Base-by-base conservation (phyloP, 495 filamentous ascomycete species). In the Aspergillus nanangensis region DNA sequence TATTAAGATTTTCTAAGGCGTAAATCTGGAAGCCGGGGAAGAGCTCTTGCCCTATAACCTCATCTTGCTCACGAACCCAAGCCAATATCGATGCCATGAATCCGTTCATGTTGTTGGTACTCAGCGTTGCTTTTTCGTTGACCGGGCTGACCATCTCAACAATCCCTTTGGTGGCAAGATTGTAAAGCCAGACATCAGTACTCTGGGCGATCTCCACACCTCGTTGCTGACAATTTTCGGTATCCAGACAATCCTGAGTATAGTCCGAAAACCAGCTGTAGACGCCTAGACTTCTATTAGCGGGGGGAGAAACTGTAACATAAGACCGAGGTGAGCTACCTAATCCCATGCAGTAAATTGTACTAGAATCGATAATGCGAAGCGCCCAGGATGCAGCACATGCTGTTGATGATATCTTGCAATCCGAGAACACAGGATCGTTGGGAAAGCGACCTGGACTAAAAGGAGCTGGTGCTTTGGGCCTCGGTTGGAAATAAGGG, bases 121-220 rank as follows among this genome's bases (percentile, higher is more conserved):
- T 55, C 4, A 51, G 43, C 18, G 57, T 59, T 0, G 44, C 20
- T 5, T 5, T 31, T 8, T 51, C 55, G 17, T 43, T 38, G 4
- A 38, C 34, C 0, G 52, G 52, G 39, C 44, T 80, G 38, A 94
- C 64, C 84, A 90, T 90, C 57, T 83, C 85, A 9, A 74, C 71
- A 10, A 76, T 72, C 13, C 81, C 88, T 65, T 89, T 88, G 24
- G 89, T 93, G 64, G 75, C 84, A 20, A 92, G 50, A 20, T 79
- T 86, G 55, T 79, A 87, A n/a, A 90, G 52, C 53, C 79, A 76
- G 33, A 90, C 66, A 19, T 70, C 70, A 31, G 72, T 71, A 48
- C 62, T 64, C 5, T 62, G 53, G 23, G 47, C 33, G 17, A 64
- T 51, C 14, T 64, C 41, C 13, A 69, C 45, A 10, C 53, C 60